Base-by-base conservation (phyloP, 495 filamentous ascomycete species). In the Penicillium lividum region DNA sequence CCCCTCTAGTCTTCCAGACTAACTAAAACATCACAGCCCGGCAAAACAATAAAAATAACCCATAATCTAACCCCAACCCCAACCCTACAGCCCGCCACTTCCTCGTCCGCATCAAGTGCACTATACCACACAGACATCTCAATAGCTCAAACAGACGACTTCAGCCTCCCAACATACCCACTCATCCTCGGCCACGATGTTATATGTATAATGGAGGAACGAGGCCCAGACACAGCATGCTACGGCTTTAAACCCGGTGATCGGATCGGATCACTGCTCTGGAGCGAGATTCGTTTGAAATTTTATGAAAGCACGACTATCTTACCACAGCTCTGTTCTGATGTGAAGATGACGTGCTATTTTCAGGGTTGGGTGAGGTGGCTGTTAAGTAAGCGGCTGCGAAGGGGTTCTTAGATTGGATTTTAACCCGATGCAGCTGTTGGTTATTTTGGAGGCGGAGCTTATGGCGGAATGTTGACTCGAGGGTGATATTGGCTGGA, bases 141-240 rank as follows among this genome's bases (percentile, higher is more conserved):
- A 10, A 31, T 65, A 11, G 31, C 55, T 16, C 25, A 31, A 4
- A 33, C 18, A 38, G 31, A 33, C 34, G 36, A 15, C 11, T 28
- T n/a, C 46, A 5, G 53, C 22, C 5, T 16, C 11, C 3, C 25
- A 25, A 5, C 33, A 16, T n/a, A 45, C 56, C 49, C 51, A 16
- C 45, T 56, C 13, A 60, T 66, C 13, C 15, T 62, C 5, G 63
- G 63, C 34, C 63, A 66, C 30, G 63, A 66, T 51, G 63, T 60
- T 8, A 28, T 66, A 49, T 59, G 51, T 8, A 54, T 58, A 5
- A 54, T 66, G 10, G 59, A 66, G 38, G 46, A 54, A 10, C 53
- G 62, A 1, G 63, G 63, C 1, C 60, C 63, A n/a, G 53, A 55
- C n/a, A 51, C 59, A 0, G 54, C 34, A 5, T 7, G 4, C n/a